Percentiles rank a stretch among this genome's conserved stretches.
Evolutionary conservation across 1,139 yeast species (phyloP).

Genomic region (Schwanniomyces etchellsii): DNA sequence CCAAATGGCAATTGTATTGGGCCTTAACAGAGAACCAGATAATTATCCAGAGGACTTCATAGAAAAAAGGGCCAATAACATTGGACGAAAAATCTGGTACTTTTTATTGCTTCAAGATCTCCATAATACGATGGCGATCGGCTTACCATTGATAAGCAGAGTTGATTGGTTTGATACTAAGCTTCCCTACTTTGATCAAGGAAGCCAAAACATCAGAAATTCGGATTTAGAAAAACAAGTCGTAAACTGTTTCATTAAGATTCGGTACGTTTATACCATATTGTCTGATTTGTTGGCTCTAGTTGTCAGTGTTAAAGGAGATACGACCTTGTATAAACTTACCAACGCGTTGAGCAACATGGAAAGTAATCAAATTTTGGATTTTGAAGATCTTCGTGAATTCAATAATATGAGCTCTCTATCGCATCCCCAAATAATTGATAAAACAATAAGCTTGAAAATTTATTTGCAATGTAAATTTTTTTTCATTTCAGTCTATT

Average conservation of each 20-base stretch:
- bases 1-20: slow-evolving; percentile 39
- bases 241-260: slow-evolving; percentile 10
- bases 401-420: not conserved
- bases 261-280: slow-evolving; percentile 14
- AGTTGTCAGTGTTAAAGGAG: slow-evolving; percentile 16
- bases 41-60: slow-evolving; percentile 14
- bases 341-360: slow-evolving; percentile 11
- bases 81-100: slow-evolving; percentile 33
- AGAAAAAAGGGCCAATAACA: slow-evolving; percentile 21
- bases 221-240: slow-evolving; percentile 19
- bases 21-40: slow-evolving; percentile 41
- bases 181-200: slow-evolving; percentile 24
- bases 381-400: slow-evolving; percentile 8
- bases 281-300: slow-evolving; percentile 13
- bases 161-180: slow-evolving; percentile 28
- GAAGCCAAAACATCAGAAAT: slow-evolving; percentile 25
- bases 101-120: slow-evolving; percentile 30
- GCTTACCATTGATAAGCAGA: slow-evolving; percentile 29
- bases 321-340: slow-evolving; percentile 15
- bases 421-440: not conserved
- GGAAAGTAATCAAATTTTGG: slow-evolving; percentile 13
- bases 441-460: slow-evolving; percentile 16
- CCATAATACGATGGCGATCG: slow-evolving; percentile 30
- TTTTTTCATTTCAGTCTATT: slow-evolving; percentile 19
- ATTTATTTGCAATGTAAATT: slow-evolving; percentile 18